phyloP scores from a whole-genome alignment of 2,329 filamentous ascomycete species.

The Pyricularia sp. region DNA sequence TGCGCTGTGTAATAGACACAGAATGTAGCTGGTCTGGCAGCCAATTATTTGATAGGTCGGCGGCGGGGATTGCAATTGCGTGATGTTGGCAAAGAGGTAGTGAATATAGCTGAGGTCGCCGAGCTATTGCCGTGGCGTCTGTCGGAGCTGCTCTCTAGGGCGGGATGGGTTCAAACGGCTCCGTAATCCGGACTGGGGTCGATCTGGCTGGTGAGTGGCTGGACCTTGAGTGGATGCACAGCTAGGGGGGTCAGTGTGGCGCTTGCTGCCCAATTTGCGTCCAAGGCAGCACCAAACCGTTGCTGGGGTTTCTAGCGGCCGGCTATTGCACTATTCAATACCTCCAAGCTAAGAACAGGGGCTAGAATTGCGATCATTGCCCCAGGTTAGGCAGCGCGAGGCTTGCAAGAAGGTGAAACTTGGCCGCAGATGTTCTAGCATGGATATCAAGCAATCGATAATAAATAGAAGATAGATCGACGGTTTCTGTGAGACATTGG shows the following conservation, averaged over 20 bases:
- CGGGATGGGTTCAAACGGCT: not conserved
- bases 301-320: not conserved
- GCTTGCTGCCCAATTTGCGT: not conserved
- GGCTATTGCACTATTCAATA: not conserved
- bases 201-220: not conserved
- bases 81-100: not conserved
- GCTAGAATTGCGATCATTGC: not conserved
- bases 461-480: not conserved
- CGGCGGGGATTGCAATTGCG: not conserved
- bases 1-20: not conserved
- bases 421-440: not conserved
- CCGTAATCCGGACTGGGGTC: not conserved
- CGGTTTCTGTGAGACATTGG: not conserved
- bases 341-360: not conserved
- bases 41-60: not conserved
- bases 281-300: not conserved
- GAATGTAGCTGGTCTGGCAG: not conserved
- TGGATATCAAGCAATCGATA: not conserved
- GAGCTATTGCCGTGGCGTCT: not conserved
- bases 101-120: not conserved
- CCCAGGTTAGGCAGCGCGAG: not conserved
- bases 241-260: not conserved
- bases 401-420: not conserved
- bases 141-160: not conserved
- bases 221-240: not conserved